A percentile compares a stretch with the other conserved stretches of the same genome.
These are phyloP conservation scores for Microstegium vimineum DNA, from an alignment of 176 grass and related monocot genomes.

Conservation along the genomic window DNA sequence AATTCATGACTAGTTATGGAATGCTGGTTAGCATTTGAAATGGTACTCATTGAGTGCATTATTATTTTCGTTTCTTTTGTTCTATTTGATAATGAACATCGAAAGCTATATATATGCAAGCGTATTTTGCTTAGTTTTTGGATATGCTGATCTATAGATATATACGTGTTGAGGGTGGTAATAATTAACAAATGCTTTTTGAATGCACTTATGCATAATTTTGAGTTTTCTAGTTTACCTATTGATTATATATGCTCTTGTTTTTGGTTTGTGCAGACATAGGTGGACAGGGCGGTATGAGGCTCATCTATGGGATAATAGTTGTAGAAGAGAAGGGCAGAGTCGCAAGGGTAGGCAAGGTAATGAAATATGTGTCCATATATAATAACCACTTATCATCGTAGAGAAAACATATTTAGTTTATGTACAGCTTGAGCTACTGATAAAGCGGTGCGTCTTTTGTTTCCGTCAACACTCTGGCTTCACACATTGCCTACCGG, in stretches of 20 bases:
- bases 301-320: slow-evolving; percentile 80
- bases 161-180: neutral
- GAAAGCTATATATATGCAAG: neutral
- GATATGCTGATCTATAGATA: neutral
- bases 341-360: slow-evolving; percentile 73
- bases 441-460: slow-evolving; percentile 8
- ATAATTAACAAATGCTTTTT: neutral
- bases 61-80: neutral
- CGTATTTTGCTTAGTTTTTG: neutral
- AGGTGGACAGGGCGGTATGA: slow-evolving; percentile 78
- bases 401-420: neutral
- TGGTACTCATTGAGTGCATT: neutral
- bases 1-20: neutral
- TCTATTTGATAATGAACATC: neutral
- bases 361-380: slow-evolving; percentile 22
- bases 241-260: neutral
- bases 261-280: slow-evolving; percentile 35
- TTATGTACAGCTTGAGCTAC: neutral
- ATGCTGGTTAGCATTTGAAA: neutral
- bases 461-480: neutral
- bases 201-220: neutral
- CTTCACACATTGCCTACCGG: neutral
- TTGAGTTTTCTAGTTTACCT: neutral
- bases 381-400: neutral
- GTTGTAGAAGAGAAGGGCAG: slow-evolving; percentile 72